These are phyloP conservation scores for Colletotrichum eleusines DNA, from an alignment of 2,329 filamentous ascomycete genomes.

Conservation along the genomic window DNA sequence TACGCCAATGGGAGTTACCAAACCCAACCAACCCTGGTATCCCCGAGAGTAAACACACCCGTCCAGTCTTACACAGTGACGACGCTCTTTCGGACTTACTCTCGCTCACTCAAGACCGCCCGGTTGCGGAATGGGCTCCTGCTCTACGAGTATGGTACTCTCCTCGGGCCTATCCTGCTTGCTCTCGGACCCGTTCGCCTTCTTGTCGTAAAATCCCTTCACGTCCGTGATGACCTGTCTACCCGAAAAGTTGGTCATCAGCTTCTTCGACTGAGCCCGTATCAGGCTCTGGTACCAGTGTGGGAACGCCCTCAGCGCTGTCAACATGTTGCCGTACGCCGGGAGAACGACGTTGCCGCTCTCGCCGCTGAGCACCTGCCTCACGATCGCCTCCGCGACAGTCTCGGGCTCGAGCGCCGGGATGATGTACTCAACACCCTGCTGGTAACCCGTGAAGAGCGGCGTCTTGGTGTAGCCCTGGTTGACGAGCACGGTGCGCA, in stretches of 20 bases:
- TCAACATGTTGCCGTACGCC: conserved; percentile 53
- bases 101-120: background rate
- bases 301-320: conserved; percentile 66
- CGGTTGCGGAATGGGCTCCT: conserved; percentile 4
- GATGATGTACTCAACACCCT: conserved; percentile 62
- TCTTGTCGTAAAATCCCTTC: conserved; percentile 53
- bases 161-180: conserved; percentile 46
- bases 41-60: background rate
- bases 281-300: conserved; percentile 71
- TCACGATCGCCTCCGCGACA: conserved; percentile 73
- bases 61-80: background rate
- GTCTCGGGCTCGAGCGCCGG: conserved; percentile 69
- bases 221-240: conserved; percentile 62
- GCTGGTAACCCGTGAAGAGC: conserved; percentile 69
- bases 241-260: conserved; percentile 60
- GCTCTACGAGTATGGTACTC: conserved; percentile 54
- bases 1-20: background rate
- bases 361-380: conserved; percentile 68
- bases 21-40: background rate
- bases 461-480: conserved; percentile 72
- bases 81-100: background rate
- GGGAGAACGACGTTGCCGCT: conserved; percentile 70
- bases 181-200: conserved; percentile 39
- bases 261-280: conserved; percentile 56
- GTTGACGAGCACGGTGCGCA: conserved; percentile 75